These are phyloP conservation scores for Aspergillus fischeri DNA, from an alignment of 2,329 filamentous ascomycete species.

Conservation along the genomic window DNA sequence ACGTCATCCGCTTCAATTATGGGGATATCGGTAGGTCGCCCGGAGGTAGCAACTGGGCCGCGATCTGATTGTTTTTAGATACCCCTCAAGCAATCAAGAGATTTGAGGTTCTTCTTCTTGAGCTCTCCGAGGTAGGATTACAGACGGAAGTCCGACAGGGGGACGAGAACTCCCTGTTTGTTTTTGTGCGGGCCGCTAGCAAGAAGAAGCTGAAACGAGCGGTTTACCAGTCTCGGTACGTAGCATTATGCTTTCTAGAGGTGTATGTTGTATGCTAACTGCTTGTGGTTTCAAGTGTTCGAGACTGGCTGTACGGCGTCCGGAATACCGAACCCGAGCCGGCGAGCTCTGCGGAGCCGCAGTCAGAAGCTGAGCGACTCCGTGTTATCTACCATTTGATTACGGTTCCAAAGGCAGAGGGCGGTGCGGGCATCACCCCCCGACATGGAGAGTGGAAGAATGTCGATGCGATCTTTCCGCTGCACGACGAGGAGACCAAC, in stretches of 20 bases:
- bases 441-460: slow-evolving; percentile 67
- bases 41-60: neutral
- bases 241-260: neutral
- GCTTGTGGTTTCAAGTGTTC: slow-evolving; percentile 54
- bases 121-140: slow-evolving; percentile 72
- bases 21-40: slow-evolving; percentile 57
- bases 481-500: slow-evolving; percentile 76
- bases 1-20: slow-evolving; percentile 78
- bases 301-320: slow-evolving; percentile 93
- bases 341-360: slow-evolving; percentile 67
- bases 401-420: slow-evolving; percentile 66
- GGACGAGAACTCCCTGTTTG: slow-evolving; percentile 67
- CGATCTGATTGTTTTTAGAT: slow-evolving; percentile 45
- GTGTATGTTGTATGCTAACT: neutral
- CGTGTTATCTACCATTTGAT: slow-evolving; percentile 84
- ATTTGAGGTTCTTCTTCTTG: slow-evolving; percentile 74
- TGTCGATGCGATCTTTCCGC: slow-evolving; percentile 70
- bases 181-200: slow-evolving; percentile 73
- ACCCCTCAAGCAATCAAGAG: slow-evolving; percentile 65
- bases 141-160: slow-evolving; percentile 83
- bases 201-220: slow-evolving; percentile 74
- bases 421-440: slow-evolving; percentile 74
- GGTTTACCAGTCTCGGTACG: slow-evolving; percentile 73
- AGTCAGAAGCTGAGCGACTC: slow-evolving; percentile 84
- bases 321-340: slow-evolving; percentile 72